Evolutionary conservation across 2,329 filamentous ascomycete genomes (phyloP).

Genomic region (Aspergillus sp.): DNA sequence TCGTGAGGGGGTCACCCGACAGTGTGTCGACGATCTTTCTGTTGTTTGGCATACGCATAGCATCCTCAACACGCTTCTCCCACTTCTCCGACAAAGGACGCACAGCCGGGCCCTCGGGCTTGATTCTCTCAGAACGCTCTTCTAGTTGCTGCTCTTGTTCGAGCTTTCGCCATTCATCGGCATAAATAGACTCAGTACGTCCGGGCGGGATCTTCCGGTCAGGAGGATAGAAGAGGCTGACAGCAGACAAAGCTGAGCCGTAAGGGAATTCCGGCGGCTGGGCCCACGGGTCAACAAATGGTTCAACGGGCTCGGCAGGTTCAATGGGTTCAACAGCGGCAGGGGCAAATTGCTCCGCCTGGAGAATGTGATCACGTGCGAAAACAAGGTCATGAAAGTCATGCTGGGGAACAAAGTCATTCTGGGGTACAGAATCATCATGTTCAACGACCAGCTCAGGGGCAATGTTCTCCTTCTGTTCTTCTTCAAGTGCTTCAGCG

Average conservation of each 20-base stretch:
- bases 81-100: constrained; percentile 37
- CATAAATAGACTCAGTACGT: constrained; percentile 30
- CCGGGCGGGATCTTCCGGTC: constrained; percentile 25
- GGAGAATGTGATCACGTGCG: too few species aligned
- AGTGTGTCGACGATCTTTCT: constrained; percentile 32
- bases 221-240: constrained; percentile 26
- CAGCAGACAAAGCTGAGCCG: constrained; percentile 31
- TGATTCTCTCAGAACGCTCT: constrained; percentile 22
- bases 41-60: constrained; percentile 26
- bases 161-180: constrained; percentile 26
- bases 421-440: neutral
- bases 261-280: constrained; percentile 19
- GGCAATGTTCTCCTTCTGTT: constrained; percentile 20
- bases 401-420: neutral
- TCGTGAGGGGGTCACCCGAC: constrained; percentile 37
- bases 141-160: constrained; percentile 26
- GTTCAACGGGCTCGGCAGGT: neutral
- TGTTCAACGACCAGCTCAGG: neutral
- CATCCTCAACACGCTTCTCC: constrained; percentile 33
- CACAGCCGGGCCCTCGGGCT: constrained; percentile 32
- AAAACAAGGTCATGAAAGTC: too few species aligned
- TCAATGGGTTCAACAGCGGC: too few species aligned
- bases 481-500: neutral
- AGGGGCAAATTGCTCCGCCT: too few species aligned
- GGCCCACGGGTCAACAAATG: constrained; percentile 20